Percentiles rank a stretch among this genome's conserved stretches.
These are phyloP conservation scores for Cutaneotrichosporon sp. DNA, from an alignment of 1,284 basidiomycete species.

Conservation along the genomic window DNA sequence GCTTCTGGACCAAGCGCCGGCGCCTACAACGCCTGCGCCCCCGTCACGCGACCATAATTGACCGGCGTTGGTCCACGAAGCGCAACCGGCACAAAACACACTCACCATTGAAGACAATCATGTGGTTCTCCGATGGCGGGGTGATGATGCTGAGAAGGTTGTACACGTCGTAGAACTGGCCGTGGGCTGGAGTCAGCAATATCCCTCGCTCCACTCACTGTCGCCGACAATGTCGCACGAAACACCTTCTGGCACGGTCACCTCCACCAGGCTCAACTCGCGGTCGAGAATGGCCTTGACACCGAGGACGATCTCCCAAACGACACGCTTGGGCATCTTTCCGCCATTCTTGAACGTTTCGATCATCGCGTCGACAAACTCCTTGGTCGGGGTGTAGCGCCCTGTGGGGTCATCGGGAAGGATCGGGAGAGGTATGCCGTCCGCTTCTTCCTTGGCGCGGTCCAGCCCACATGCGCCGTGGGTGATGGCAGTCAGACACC, in stretches of 20 bases:
- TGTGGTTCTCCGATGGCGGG: slow-evolving; percentile 74
- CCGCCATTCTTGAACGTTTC: slow-evolving; percentile 83
- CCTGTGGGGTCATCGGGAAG: slow-evolving; percentile 57
- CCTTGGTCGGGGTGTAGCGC: slow-evolving; percentile 65
- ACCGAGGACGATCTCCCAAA: slow-evolving; percentile 93
- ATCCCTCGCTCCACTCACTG: slow-evolving; percentile 51
- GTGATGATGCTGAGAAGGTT: slow-evolving; percentile 86
- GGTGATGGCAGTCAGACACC: slow-evolving; percentile 73
- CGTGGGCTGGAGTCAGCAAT: slow-evolving; percentile 27
- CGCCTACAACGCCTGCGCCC: not conserved
- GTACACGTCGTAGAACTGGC: slow-evolving; percentile 88
- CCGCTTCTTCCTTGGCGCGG: slow-evolving; percentile 9
- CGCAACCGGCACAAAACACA: not conserved
- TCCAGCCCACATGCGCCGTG: slow-evolving; percentile 62
- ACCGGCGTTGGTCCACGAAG: too few species aligned
- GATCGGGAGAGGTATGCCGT: slow-evolving; percentile 64
- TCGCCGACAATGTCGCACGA: slow-evolving; percentile 90
- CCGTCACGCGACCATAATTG: too few species aligned
- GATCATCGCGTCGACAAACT: slow-evolving; percentile 85
- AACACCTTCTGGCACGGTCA: slow-evolving; percentile 72
- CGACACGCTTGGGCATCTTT: slow-evolving; percentile 76
- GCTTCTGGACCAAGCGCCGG: too few species aligned
- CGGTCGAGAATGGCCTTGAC: slow-evolving; percentile 69
- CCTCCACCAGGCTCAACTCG: slow-evolving; percentile 79
- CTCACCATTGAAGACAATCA: slow-evolving; percentile 77